A percentile compares a stretch with the other conserved stretches of the same genome.
phyloP scores from a whole-genome alignment of 2,329 filamentous ascomycete species.

The Trichoderma semiorbis region DNA sequence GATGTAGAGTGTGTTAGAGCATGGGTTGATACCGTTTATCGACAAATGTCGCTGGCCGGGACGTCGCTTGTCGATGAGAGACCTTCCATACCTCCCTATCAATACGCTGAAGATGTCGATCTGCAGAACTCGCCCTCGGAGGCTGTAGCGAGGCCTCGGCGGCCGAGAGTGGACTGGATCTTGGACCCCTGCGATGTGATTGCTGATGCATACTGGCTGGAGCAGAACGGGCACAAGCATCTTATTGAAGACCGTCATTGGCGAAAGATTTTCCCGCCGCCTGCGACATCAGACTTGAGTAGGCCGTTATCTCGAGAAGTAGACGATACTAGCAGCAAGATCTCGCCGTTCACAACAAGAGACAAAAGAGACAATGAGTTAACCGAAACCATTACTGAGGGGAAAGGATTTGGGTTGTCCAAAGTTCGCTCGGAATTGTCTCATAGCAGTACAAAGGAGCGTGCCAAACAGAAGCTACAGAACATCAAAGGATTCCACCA shows the following conservation, averaged over 20 bases:
- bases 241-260: constrained; percentile 79
- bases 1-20: constrained; percentile 66
- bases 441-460: constrained; percentile 54
- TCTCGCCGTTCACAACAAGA: constrained; percentile 28
- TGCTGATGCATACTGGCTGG: constrained; percentile 87
- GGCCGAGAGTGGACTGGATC: constrained; percentile 80
- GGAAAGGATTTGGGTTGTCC: constrained; percentile 23
- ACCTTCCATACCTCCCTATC: constrained; percentile 43
- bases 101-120: constrained; percentile 43
- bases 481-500: constrained; percentile 52
- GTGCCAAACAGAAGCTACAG: constrained; percentile 59
- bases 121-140: constrained; percentile 41
- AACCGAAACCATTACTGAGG: constrained; percentile 23
- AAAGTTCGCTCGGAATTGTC: constrained; percentile 41
- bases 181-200: constrained; percentile 80
- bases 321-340: constrained; percentile 25
- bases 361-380: constrained; percentile 26
- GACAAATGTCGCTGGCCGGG: constrained; percentile 29
- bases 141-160: constrained; percentile 55
- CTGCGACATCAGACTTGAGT: constrained; percentile 27
- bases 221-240: constrained; percentile 74
- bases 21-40: constrained; percentile 70
- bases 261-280: constrained; percentile 64
- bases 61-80: constrained; percentile 25
- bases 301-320: constrained; percentile 33